Base-by-base conservation (phyloP, 345 rosid species). In the Excoecaria cochinchinensis region DNA sequence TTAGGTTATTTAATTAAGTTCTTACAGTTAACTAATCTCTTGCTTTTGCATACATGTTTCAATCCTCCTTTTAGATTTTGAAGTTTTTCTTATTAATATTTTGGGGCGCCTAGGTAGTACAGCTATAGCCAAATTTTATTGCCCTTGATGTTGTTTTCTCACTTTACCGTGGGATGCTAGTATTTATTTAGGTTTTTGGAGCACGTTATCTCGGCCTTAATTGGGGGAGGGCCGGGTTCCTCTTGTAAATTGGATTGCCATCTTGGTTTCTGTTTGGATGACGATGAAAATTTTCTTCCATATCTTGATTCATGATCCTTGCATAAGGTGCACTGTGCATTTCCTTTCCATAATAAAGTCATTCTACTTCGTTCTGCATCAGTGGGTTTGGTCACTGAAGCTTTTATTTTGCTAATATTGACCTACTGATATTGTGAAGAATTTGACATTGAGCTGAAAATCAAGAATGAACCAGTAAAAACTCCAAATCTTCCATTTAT, bases 401-500 rank as follows among this genome's bases (percentile, higher is more conserved):
- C 15, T 53, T 74, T 12, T 31, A 39, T 65, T 67, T 53, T 65
- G 71, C 70, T 67, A 57, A 44, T 42, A 65, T n/a, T 47, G 59
- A 22, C 22, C 44, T 60, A 14, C 8, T 15, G 22, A 44, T 24
- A 14, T 21, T 78, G 38, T 58, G 89, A 86, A 76, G 92, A 84
- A 14, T 76, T 80, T 57, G 87, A 76, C 21, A 69, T 75, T 46
- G 89, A 82, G 72, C 80, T 73, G 8, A 84, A 72, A 80, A 74
- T 71, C 60, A 87, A 87, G 70, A 86, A 78, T 55, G 86, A 85
- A 51, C 72, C 84, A 31, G 87, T 67, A 17, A 87, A 81, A 78
- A 36, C 72, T 31, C 75, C 70, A 8, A 83, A 69, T 67, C 71
- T 84, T 60, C 82, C 94, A 0, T 76, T 91, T 61, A 67, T 87